Evolutionary conservation across 1,139 yeast genomes (phyloP).

Genomic region (Geotrichum restrictum): DNA sequence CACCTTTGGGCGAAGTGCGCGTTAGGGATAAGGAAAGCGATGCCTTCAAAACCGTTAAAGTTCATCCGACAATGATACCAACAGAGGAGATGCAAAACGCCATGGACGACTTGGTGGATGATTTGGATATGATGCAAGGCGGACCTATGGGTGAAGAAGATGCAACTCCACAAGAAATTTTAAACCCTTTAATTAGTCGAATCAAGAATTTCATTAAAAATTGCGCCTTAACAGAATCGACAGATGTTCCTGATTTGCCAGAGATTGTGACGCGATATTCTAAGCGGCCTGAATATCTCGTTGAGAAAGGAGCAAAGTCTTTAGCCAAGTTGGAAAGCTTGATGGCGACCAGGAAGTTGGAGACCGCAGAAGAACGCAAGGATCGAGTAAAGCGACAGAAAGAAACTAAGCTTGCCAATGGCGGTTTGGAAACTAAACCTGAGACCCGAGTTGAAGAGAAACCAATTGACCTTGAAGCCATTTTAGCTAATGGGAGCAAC

Average conservation of each 20-base stretch:
- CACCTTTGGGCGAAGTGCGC: constrained; percentile 44
- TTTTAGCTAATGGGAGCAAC: background rate
- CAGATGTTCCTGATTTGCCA: constrained; percentile 26
- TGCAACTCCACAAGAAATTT: constrained; percentile 28
- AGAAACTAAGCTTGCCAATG: constrained; percentile 3
- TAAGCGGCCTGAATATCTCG: constrained; percentile 20
- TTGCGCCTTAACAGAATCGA: constrained; percentile 33
- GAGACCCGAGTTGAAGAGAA: background rate
- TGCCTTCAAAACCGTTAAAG: constrained; percentile 26
- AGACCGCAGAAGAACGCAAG: constrained; percentile 17
- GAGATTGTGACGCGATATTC: constrained; percentile 26
- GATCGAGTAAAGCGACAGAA: constrained; percentile 5
- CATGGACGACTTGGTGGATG: constrained; percentile 44
- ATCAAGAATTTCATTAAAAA: constrained; percentile 33
- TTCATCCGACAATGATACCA: constrained; percentile 33
- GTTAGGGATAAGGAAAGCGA: constrained; percentile 37
- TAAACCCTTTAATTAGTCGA: constrained; percentile 35
- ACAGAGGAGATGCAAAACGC: constrained; percentile 37
- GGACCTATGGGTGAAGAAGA: constrained; percentile 21
- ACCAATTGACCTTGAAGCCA: constrained; percentile 1
- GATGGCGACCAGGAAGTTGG: constrained; percentile 22
- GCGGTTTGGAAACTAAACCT: background rate
- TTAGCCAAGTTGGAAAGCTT: constrained; percentile 25
- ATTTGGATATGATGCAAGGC: constrained; percentile 39
- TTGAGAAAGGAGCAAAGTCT: constrained; percentile 15